Conservation (phyloP, 495 filamentous ascomycete genomes). For the Penicillium malachiteum region DNA sequence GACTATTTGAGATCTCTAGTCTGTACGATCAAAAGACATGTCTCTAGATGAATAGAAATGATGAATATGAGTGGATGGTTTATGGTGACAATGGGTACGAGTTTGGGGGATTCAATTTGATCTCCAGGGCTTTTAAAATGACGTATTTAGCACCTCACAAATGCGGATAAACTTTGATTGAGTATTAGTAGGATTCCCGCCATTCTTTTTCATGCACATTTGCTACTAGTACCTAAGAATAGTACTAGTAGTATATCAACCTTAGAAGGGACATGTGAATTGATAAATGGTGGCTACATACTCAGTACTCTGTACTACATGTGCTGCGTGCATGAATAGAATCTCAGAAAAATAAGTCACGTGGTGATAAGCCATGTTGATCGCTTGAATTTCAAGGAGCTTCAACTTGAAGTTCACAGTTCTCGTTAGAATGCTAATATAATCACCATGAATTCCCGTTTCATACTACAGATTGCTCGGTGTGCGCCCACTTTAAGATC, state of each 20-base stretch:
- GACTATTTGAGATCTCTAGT: conserved; percentile 3
- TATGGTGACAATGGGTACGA: conserved; percentile 2
- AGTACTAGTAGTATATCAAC: too few relatives aligned
- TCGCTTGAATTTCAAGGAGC: neutral
- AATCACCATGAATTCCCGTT: conserved; percentile 34
- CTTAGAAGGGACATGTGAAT: too few relatives aligned
- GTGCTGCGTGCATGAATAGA: too few relatives aligned
- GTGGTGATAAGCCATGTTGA: conserved; percentile 17
- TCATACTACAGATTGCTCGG: conserved; percentile 25
- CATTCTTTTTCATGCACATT: too few relatives aligned
- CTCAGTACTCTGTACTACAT: too few relatives aligned
- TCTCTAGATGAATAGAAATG: conserved; percentile 33
- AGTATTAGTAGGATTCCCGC: too few relatives aligned
- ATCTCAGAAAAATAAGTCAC: conserved; percentile 1
- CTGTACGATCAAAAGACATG: conserved; percentile 5
- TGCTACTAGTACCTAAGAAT: too few relatives aligned
- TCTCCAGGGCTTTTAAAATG: too few relatives aligned
- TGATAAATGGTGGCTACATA: too few relatives aligned
- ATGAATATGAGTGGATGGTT: conserved; percentile 22
- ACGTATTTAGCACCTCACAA: too few relatives aligned
- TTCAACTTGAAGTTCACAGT: neutral
- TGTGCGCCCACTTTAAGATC: conserved; percentile 9
- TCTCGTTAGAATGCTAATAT: conserved; percentile 15
- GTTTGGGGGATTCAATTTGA: too few relatives aligned
- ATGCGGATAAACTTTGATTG: too few relatives aligned